Evolutionary conservation across 441 rosid species (phyloP).

Genomic region (Lepidium campestre): DNA sequence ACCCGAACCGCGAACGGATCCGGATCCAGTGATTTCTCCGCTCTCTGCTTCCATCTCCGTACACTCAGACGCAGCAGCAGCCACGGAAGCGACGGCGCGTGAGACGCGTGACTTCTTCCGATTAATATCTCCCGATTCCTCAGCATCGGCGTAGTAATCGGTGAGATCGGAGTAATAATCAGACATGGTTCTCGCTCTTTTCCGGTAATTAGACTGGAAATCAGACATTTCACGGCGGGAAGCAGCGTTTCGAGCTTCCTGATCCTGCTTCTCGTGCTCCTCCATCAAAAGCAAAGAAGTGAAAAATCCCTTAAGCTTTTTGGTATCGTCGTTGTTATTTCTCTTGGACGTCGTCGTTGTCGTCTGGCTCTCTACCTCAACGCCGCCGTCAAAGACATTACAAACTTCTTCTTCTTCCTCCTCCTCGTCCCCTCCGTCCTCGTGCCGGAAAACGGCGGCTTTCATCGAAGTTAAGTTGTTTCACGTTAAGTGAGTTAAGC

Average conservation of each 20-base stretch:
- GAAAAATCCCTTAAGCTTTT: constrained; percentile 53
- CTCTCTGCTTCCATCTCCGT: constrained; percentile 12
- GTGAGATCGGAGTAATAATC: constrained; percentile 51
- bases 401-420: constrained; percentile 24
- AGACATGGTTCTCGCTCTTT: constrained; percentile 45
- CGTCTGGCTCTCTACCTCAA: constrained; percentile 1
- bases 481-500: not conserved
- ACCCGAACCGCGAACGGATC: constrained; percentile 26
- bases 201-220: constrained; percentile 50
- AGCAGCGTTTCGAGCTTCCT: constrained; percentile 30
- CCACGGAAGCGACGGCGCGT: constrained; percentile 42
- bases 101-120: constrained; percentile 50
- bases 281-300: constrained; percentile 60
- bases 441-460: constrained; percentile 22
- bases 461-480: constrained; percentile 18
- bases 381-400: constrained; percentile 26
- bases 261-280: constrained; percentile 51
- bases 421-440: not conserved
- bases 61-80: constrained; percentile 30
- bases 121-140: constrained; percentile 34
- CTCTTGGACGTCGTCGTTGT: not conserved
- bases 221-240: constrained; percentile 39
- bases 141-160: constrained; percentile 41
- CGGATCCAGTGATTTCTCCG: constrained; percentile 32
- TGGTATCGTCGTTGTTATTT: constrained; percentile 40